A percentile compares a stretch with the other conserved stretches of the same genome.
Evolutionary conservation across 805 yeast genomes (phyloP).

Genomic region (Candida tibetensis): DNA sequence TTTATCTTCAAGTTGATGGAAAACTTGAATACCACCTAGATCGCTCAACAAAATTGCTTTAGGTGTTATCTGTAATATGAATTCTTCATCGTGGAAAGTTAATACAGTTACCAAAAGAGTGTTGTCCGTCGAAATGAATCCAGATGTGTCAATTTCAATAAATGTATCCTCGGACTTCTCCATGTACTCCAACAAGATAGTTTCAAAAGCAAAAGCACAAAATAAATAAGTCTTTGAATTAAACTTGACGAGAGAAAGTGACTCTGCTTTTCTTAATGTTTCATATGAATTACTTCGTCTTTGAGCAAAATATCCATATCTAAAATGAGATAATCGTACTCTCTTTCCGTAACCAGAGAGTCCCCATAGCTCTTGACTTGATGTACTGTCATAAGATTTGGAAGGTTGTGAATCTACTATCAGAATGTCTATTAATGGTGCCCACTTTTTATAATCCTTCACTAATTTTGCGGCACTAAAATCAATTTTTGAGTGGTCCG

Average conservation of each 20-base stretch:
- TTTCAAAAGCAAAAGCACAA: conserved; percentile 38
- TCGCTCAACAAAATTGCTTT: conserved; percentile 19
- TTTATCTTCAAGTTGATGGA: conserved; percentile 6
- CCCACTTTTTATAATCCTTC: conserved; percentile 43
- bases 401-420: conserved; percentile 27
- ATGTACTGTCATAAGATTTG: conserved; percentile 15
- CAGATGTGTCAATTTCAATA: conserved; percentile 23
- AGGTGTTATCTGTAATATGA: conserved; percentile 27
- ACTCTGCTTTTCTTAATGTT: conserved; percentile 28
- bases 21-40: conserved; percentile 12
- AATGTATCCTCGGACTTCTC: conserved; percentile 20
- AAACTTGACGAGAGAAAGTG: conserved; percentile 15
- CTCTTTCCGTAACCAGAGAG: conserved; percentile 36
- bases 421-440: conserved; percentile 44
- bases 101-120: conserved; percentile 15
- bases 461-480: conserved; percentile 24
- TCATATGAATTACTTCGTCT: conserved; percentile 26
- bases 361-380: conserved; percentile 44
- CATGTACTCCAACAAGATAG: conserved; percentile 33
- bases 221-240: conserved; percentile 23
- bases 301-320: conserved; percentile 29
- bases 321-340: conserved; percentile 30
- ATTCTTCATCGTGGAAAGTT: conserved; percentile 10
- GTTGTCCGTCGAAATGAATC: conserved; percentile 11
- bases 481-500: conserved; percentile 10